Evolutionary conservation across 2,329 filamentous ascomycete species (phyloP).

Genomic region (Paramyrothecium roridum): DNA sequence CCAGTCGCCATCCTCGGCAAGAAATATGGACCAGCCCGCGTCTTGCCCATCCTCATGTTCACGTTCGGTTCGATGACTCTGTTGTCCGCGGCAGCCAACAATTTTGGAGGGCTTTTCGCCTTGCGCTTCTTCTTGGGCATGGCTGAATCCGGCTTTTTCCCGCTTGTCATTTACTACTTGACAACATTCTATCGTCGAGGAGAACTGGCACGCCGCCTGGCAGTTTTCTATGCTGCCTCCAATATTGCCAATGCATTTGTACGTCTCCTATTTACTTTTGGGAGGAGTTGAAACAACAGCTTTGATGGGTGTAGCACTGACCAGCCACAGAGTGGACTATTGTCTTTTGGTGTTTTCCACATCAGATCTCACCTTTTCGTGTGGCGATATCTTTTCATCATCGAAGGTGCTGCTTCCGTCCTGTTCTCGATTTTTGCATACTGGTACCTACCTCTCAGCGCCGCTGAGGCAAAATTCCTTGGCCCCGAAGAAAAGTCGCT

Average conservation of each 20-base stretch:
- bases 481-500: constrained; percentile 63
- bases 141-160: constrained; percentile 53
- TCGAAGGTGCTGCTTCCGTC: constrained; percentile 56
- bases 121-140: constrained; percentile 51
- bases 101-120: constrained; percentile 47
- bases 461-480: constrained; percentile 63
- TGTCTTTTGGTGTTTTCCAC: constrained; percentile 47
- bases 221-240: constrained; percentile 72
- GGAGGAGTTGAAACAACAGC: background rate
- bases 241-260: constrained; percentile 64
- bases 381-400: constrained; percentile 52
- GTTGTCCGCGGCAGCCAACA: constrained; percentile 46
- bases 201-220: constrained; percentile 42
- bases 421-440: constrained; percentile 62
- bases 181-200: constrained; percentile 48
- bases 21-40: constrained; percentile 62
- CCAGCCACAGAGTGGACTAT: constrained; percentile 31
- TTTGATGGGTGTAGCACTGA: too few species aligned
- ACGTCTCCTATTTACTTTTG: background rate
- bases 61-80: constrained; percentile 67
- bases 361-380: constrained; percentile 34
- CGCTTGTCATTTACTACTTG: constrained; percentile 50
- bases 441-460: constrained; percentile 65
- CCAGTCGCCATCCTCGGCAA: constrained; percentile 61
- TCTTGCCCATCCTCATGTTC: constrained; percentile 71